Base-by-base conservation (phyloP, 1,284 basidiomycete genomes). In the Lignosus rhinocerotis region DNA sequence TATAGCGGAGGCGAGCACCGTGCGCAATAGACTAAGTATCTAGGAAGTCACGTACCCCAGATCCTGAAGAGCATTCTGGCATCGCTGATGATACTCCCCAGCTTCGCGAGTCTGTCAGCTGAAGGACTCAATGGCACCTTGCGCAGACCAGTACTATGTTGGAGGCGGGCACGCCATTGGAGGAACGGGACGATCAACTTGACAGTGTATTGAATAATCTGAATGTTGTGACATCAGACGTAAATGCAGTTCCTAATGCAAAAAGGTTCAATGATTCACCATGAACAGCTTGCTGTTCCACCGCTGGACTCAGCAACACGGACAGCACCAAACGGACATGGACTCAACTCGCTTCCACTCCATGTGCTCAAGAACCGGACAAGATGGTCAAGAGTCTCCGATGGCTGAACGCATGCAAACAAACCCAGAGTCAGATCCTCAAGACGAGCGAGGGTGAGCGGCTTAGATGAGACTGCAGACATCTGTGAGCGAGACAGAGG, bases 261-360 rank as follows among this genome's bases (percentile, higher is more conserved):
- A 42, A 3, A 21, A 17, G 30, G 31, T 16, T 12, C 14, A 31
- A 39, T 4, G 12, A 68, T 76, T 59, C 49, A 90, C 90, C 82
- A 85, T 84, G 70, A 92, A 90, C 32, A 91, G 69, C 72, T 92
- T 92, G 74, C 90, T 92, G 67, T 30, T 6, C 3, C 17, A 21
- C 21, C 4, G 14, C 11, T 3, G 3, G 17, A 10, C 25, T 55
- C 17, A 60, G 42, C 8, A 45, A 59, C 31, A 1, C 45, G 58
- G 21, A 39, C 25, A 11, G 17, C 19, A 48, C 11, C 12, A 16
- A 39, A 14, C 38, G 38, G 53, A 45, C 55, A 56, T 46, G 32
- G 57, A 68, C 83, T 84, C 74, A 76, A 91, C 90, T 93, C 90
- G 82, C 84, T 90, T 34, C 90, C 90, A 69, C 85, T 87, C 88